Evolutionary conservation across 2,329 filamentous ascomycete genomes (phyloP).

Genomic region (Fusarium fracticaudum): DNA sequence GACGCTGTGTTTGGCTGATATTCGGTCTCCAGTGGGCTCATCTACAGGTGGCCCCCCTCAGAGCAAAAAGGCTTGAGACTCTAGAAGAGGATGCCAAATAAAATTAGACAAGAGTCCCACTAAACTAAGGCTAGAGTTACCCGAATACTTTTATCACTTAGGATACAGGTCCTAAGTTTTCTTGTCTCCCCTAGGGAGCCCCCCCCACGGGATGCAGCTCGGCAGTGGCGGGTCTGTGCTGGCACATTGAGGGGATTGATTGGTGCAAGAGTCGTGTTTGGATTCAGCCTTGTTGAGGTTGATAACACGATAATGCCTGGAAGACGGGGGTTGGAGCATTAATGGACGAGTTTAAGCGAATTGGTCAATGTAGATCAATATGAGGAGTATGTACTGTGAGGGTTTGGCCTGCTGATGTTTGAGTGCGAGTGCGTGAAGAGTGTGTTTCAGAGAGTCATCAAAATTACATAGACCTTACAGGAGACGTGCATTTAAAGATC

Average conservation of each 20-base stretch:
- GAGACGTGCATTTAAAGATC: neutral
- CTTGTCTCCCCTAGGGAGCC: neutral
- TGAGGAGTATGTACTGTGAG: neutral
- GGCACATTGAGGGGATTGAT: constrained; percentile 14
- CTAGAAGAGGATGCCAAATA: neutral
- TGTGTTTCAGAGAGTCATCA: neutral
- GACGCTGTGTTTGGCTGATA: constrained; percentile 14
- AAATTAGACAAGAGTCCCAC: neutral
- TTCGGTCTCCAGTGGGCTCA: constrained; percentile 17
- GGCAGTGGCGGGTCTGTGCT: constrained; percentile 18
- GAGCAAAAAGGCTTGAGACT: neutral
- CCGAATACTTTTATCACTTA: neutral
- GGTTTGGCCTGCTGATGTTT: neutral
- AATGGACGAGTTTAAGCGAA: constrained; percentile 3
- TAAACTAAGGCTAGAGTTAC: too few species aligned
- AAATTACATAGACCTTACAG: neutral
- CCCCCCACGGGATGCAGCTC: constrained; percentile 30
- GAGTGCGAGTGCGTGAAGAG: neutral
- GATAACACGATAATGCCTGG: constrained; percentile 16
- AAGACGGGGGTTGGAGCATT: neutral
- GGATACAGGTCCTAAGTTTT: neutral
- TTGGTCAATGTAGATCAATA: neutral
- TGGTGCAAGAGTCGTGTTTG: constrained; percentile 28
- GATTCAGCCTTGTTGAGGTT: constrained; percentile 38
- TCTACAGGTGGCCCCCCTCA: neutral